phyloP scores from a whole-genome alignment of 225 moss, liverwort and hornwort genomes.

The Pleurozium schreberi region DNA sequence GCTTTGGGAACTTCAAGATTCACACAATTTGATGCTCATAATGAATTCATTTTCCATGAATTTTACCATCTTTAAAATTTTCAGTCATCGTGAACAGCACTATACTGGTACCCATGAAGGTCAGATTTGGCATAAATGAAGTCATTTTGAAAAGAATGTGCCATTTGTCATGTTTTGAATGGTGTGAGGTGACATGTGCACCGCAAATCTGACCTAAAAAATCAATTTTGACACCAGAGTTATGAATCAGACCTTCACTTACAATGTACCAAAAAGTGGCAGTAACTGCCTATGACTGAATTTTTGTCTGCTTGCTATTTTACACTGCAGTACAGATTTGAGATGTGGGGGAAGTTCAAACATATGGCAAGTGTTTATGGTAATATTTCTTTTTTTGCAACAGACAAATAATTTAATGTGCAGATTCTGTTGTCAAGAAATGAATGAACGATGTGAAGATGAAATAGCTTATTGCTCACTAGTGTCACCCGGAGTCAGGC shows the following conservation, averaged over 20 bases:
- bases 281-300: neutral
- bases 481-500: too few relatives aligned
- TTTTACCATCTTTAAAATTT: neutral
- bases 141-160: too few relatives aligned
- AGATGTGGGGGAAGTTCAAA: neutral
- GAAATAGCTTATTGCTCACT: neutral
- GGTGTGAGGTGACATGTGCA: too few relatives aligned
- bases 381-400: neutral
- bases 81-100: fast-evolving
- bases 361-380: too few relatives aligned
- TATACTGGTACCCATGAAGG: too few relatives aligned
- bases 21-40: neutral
- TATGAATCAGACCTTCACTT: too few relatives aligned
- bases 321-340: neutral
- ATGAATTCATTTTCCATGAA: neutral
- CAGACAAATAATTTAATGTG: neutral
- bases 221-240: too few relatives aligned
- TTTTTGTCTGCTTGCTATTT: too few relatives aligned
- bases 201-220: too few relatives aligned
- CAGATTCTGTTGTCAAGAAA: neutral
- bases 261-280: too few relatives aligned
- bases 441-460: neutral
- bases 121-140: too few relatives aligned
- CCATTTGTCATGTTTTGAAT: too few relatives aligned
- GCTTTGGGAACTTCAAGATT: neutral